Conservation (phyloP, 1,284 basidiomycete species). For the Heterobasidion occidentale region DNA sequence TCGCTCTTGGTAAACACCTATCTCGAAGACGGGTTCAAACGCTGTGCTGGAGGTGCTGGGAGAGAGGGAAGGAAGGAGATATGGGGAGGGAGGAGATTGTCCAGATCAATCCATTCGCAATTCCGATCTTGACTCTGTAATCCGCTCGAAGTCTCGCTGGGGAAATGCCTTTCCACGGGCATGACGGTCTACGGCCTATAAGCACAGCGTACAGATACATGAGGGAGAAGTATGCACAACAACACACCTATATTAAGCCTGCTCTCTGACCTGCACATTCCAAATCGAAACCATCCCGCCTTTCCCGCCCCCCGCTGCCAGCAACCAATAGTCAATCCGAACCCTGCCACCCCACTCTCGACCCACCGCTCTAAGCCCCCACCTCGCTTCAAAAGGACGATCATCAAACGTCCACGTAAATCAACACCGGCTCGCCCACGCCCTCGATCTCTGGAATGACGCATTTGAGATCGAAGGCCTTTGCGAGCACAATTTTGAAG, state of each 20-base stretch:
- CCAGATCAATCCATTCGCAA: background rate
- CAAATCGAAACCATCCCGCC: background rate
- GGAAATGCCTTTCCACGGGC: background rate
- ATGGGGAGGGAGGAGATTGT: background rate
- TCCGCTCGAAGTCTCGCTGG: background rate
- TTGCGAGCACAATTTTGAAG: conserved; percentile 92
- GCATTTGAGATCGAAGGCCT: conserved; percentile 88
- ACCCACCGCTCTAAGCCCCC: background rate
- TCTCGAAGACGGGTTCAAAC: background rate
- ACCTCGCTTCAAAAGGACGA: background rate
- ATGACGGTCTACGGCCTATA: no score
- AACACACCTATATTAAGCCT: background rate
- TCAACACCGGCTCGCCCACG: conserved; percentile 86
- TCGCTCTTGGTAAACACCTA: no score
- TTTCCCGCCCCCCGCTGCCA: background rate
- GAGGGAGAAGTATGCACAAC: background rate
- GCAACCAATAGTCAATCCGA: no score
- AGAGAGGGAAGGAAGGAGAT: background rate
- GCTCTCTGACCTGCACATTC: background rate
- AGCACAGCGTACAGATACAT: background rate
- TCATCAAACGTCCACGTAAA: conserved; percentile 84
- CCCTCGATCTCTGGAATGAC: conserved; percentile 96
- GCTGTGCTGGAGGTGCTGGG: background rate
- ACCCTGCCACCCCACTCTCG: background rate
- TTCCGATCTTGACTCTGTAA: background rate